Percentiles rank a stretch among this genome's conserved stretches.
These are phyloP conservation scores for Penicillium chermesinum DNA, from an alignment of 495 filamentous ascomycete species.

Conservation along the genomic window DNA sequence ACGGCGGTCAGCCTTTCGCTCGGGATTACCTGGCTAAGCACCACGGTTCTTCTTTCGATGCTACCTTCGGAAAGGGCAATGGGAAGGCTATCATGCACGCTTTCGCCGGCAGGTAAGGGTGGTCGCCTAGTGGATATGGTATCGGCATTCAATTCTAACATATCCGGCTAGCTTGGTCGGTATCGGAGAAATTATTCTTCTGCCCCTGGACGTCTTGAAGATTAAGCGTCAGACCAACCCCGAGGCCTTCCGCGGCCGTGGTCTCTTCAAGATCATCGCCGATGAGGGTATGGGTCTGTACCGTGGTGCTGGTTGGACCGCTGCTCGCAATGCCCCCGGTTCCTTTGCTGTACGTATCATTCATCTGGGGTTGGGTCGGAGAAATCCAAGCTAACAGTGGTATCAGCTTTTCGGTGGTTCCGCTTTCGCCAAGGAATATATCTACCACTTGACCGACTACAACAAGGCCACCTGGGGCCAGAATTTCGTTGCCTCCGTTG, in stretches of 20 bases:
- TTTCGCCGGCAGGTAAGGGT: slow-evolving; percentile 76
- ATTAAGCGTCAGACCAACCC: slow-evolving; percentile 99
- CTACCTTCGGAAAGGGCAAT: slow-evolving; percentile 87
- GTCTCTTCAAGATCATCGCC: slow-evolving; percentile 78
- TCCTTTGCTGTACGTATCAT: slow-evolving; percentile 80
- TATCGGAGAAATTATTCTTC: slow-evolving; percentile 91
- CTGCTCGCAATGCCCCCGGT: slow-evolving; percentile 92
- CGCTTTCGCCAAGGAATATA: slow-evolving; percentile 96
- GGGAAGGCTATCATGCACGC: slow-evolving; percentile 98
- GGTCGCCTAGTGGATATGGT: not conserved
- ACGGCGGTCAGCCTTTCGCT: slow-evolving; percentile 93
- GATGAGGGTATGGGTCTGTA: slow-evolving; percentile 97
- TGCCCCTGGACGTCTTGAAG: slow-evolving; percentile 95
- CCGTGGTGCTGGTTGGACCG: slow-evolving; percentile 95
- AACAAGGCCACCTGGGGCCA: slow-evolving; percentile 91
- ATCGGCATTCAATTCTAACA: not conserved
- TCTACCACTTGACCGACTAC: slow-evolving; percentile 84
- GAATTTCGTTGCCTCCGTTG: slow-evolving; percentile 96
- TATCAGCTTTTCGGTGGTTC: slow-evolving; percentile 90
- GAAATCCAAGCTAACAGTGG: slow-evolving; percentile 13
- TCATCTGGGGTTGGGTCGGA: not conserved
- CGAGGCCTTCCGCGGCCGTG: slow-evolving; percentile 92
- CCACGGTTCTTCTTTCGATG: slow-evolving; percentile 77
- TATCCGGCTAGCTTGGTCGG: slow-evolving; percentile 71
- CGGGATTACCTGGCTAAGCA: slow-evolving; percentile 83